phyloP scores from a whole-genome alignment of 768 basidiomycete genomes.

The Suillus alpinus region DNA sequence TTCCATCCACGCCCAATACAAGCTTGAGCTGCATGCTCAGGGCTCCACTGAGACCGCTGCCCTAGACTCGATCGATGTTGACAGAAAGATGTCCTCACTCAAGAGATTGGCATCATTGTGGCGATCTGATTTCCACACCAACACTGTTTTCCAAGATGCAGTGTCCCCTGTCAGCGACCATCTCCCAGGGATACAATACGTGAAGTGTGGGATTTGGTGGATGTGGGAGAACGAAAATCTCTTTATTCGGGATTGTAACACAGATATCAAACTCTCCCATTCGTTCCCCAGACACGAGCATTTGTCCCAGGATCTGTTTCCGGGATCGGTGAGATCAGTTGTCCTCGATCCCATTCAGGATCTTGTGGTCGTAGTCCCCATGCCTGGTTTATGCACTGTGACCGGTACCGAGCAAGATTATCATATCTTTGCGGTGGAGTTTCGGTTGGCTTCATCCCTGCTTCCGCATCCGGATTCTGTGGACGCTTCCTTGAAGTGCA shows the following conservation, averaged over 20 bases:
- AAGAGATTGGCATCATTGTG: neutral
- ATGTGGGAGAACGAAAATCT: neutral
- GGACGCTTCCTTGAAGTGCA: neutral
- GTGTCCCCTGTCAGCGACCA: neutral
- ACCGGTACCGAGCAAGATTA: neutral
- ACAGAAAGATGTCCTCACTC: neutral
- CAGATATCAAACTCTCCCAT: neutral
- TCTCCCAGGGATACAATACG: neutral
- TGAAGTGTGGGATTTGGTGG: conserved; percentile 2
- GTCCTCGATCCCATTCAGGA: neutral
- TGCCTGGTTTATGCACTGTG: neutral
- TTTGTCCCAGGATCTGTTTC: neutral
- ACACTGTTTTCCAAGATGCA: neutral
- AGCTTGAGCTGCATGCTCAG: neutral
- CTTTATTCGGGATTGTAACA: neutral
- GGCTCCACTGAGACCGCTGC: neutral
- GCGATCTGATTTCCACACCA: neutral
- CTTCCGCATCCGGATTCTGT: neutral
- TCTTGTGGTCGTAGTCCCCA: neutral
- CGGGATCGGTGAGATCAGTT: too few species aligned
- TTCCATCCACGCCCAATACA: neutral
- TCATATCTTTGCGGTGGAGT: neutral
- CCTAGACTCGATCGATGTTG: neutral
- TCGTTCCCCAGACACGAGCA: neutral
- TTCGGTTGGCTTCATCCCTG: neutral